A percentile compares a stretch with the other conserved stretches of the same genome.
Evolutionary conservation across 805 yeast species (phyloP).

Genomic region (Barnettozyma wickerhamii): DNA sequence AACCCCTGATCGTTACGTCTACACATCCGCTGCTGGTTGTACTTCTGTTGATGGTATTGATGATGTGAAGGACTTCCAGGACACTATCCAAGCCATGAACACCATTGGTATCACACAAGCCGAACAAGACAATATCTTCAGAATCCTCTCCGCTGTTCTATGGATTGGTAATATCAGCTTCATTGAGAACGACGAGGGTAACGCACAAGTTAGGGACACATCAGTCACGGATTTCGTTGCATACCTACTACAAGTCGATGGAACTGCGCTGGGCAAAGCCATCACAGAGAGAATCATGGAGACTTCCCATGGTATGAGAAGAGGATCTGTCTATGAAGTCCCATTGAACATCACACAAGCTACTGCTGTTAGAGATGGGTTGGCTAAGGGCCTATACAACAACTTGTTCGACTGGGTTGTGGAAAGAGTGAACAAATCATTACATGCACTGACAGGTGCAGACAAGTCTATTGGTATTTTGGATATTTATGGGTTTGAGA

Average conservation of each 20-base stretch:
- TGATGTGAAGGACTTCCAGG: conserved; percentile 74
- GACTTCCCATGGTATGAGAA: conserved; percentile 80
- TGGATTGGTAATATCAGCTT: conserved; percentile 96
- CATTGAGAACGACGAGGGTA: conserved; percentile 81
- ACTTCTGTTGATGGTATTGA: conserved; percentile 83
- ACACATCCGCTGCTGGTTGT: conserved; percentile 85
- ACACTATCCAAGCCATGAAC: conserved; percentile 81
- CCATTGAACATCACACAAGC: conserved; percentile 93
- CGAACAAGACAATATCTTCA: conserved; percentile 89
- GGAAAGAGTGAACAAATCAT: conserved; percentile 77
- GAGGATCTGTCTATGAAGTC: conserved; percentile 92
- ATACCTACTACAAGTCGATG: conserved; percentile 77
- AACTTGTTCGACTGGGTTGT: conserved; percentile 97
- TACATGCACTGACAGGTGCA: conserved; percentile 48
- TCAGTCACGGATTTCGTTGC: conserved; percentile 96
- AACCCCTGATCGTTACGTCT: conserved; percentile 86
- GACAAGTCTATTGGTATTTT: conserved; percentile 83
- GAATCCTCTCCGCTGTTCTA: conserved; percentile 75
- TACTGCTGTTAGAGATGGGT: conserved; percentile 88
- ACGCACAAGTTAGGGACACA: conserved; percentile 74
- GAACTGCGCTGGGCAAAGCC: conserved; percentile 59
- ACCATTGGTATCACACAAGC: conserved; percentile 75
- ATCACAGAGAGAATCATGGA: conserved; percentile 81
- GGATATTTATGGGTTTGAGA: conserved; percentile 96
- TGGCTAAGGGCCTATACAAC: conserved; percentile 91